Evolutionary conservation across 192 early-diverging fungal genomes (phyloP), one percentile per base, ranked within the genome.

Genomic region (Backusella tarrabulga): DNA sequence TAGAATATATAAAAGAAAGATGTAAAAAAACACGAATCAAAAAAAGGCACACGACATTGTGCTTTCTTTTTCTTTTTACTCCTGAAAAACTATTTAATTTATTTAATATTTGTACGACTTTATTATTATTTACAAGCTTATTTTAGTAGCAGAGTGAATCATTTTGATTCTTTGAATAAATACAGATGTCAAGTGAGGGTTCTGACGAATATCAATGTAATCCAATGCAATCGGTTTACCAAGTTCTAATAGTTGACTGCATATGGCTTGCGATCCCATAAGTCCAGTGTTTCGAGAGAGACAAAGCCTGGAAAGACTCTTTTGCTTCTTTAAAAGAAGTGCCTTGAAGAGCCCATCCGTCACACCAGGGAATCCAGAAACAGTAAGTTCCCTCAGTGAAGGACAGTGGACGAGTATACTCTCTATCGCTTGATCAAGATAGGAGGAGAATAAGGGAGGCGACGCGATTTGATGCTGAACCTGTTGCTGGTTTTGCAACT

Each of bases 81-180:
- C 56, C 56, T 60, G 56, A 26, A 60, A 26, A 29, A 3, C 29
- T 60, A 56, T 21, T 60, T 26, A n/a, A 26, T 60, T 60, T n/a
- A 60, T 56, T 11, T 56, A 26, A 26, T 60, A 60, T 60, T 60
- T 60, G 56, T 60, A 60, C 56, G 56, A 60, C 56, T 60, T 60
- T 60, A 60, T 60, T 26, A 50, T 19, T 60, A 60, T 60, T 60
- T 60, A 63, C 56, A 63, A 63, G 56, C 12, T 63, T 63, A 63
- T 63, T 63, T 29, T 35, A 68, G 67, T 36, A 68, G 35, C 67
- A 34, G 67, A 68, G 7, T 36, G 35, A 68, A 34, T 34, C 67
- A 68, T 68, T n/a, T 68, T 68, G 67, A 35, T 68, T 68, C 29
- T 35, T 68, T 35, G 67, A 17, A 68, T 35, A 36, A 68, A 36